Evolutionary conservation across 148 eudicot genomes (phyloP).

Genomic region (Cornus controversa): DNA sequence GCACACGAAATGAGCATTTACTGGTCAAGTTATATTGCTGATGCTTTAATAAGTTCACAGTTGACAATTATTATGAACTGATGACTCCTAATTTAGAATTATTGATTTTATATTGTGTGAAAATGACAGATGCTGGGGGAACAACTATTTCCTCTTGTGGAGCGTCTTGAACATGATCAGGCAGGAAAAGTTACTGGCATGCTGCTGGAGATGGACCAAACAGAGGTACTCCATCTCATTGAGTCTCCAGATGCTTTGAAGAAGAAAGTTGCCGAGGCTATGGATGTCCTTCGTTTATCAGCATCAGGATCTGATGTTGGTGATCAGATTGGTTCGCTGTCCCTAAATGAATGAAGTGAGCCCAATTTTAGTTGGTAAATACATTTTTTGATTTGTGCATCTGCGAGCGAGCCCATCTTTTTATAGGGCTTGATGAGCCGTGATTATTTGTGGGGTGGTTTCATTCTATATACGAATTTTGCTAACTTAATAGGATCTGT

Average conservation of each 20-base stretch:
- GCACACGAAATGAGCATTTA: neutral
- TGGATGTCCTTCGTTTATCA: conserved; percentile 38
- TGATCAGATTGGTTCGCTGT: conserved; percentile 30
- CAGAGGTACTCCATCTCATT: conserved; percentile 53
- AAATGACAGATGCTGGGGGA: conserved; percentile 49
- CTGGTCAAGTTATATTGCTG: neutral
- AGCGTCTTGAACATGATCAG: conserved; percentile 33
- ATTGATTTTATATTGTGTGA: neutral
- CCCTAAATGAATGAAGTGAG: conserved; percentile 16
- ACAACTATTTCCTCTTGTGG: conserved; percentile 48
- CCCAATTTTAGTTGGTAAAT: neutral
- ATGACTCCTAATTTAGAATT: neutral
- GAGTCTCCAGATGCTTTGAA: conserved; percentile 55
- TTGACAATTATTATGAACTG: neutral
- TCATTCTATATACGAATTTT: neutral
- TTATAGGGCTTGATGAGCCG: conserved; percentile 4
- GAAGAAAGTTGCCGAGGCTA: conserved; percentile 51
- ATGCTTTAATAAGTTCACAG: neutral
- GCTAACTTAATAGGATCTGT: neutral
- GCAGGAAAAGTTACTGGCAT: conserved; percentile 53
- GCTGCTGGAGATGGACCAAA: conserved; percentile 58
- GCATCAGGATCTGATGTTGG: conserved; percentile 18
- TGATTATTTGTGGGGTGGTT: neutral
- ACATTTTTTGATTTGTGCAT: neutral
- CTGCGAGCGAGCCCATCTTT: conserved; percentile 2